Base-by-base conservation (phyloP, 2,329 filamentous ascomycete genomes). In the Pseudocercospora fuligena region DNA sequence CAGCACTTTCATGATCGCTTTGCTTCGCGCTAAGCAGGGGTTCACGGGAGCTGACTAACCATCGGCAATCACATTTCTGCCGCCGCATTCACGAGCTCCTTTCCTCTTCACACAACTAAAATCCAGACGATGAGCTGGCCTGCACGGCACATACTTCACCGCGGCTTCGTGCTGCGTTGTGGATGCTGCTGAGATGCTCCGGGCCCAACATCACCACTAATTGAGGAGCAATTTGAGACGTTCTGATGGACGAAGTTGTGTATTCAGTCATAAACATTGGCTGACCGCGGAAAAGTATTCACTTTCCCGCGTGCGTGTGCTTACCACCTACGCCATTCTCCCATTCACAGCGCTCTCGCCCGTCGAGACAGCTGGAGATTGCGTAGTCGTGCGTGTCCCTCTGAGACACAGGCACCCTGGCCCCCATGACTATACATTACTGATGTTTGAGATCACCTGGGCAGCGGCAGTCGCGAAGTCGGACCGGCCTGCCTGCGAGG, bases 81-180 rank as follows among this genome's bases (percentile, higher is more conserved):
- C 19, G n/a, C 36, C 19, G 16, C 12, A 19, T 12, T 11, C 57
- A 31, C 54, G 54, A 19, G 75, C 78, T 74, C 72, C 80, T 83
- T 81, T 81, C 78, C 82, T 86, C 84, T 81, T 78, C 80, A 87
- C 80, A 86, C 88, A 92, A 92, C 90, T 92, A 92, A 88, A 87
- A 87, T 89, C 90, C 89, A 87, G 79, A 84, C 90, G 90, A 93
- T 86, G 90, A 91, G 89, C 83, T 83, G 64, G 87, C 86, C 85
- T 85, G 77, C 81, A 79, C 78, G 79, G 77, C 83, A 85, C 81
- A 78, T 74, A 68, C 69, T 68, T 67, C 68, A 64, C 61, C 65
- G 65, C 62, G 67, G 67, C 53, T 40, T 60, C 47, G 60, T 33
- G 61, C 70, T 69, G 75, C 65, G 78, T 79, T 71, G 80, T 80